Evolutionary conservation across 2,329 filamentous ascomycete species (phyloP).

Genomic region (Cytospora piceae): DNA sequence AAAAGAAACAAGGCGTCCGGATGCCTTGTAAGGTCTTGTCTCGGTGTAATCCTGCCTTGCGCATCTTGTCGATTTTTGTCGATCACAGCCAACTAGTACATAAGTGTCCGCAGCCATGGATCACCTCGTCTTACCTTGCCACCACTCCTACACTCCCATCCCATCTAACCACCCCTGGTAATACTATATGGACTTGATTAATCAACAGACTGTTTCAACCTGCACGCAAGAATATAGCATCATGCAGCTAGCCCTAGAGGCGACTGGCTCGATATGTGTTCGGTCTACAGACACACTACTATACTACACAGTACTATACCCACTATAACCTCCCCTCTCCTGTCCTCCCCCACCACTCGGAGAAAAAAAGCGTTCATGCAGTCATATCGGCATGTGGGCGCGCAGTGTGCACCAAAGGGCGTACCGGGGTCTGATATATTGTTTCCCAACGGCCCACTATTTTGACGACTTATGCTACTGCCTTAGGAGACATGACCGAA

Average conservation of each 20-base stretch:
- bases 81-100: neutral
- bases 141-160: no score
- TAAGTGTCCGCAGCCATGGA: no score
- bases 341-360: no score
- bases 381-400: neutral
- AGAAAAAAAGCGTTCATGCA: neutral
- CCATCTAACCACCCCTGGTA: neutral
- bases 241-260: conserved; percentile 9
- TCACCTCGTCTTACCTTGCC: no score
- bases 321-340: no score
- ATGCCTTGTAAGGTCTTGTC: conserved; percentile 1
- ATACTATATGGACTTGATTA: neutral
- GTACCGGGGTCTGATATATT: no score
- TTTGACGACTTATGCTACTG: neutral
- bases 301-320: no score
- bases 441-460: neutral
- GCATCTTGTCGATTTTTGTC: neutral
- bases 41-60: conserved; percentile 14
- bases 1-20: conserved; percentile 11
- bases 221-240: conserved; percentile 7
- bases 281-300: neutral
- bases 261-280: neutral
- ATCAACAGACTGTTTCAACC: conserved; percentile 13
- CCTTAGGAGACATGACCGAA: neutral
- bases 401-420: neutral